Evolutionary conservation across 2,329 filamentous ascomycete genomes (phyloP).

Genomic region (Cytospora chrysosperma): DNA sequence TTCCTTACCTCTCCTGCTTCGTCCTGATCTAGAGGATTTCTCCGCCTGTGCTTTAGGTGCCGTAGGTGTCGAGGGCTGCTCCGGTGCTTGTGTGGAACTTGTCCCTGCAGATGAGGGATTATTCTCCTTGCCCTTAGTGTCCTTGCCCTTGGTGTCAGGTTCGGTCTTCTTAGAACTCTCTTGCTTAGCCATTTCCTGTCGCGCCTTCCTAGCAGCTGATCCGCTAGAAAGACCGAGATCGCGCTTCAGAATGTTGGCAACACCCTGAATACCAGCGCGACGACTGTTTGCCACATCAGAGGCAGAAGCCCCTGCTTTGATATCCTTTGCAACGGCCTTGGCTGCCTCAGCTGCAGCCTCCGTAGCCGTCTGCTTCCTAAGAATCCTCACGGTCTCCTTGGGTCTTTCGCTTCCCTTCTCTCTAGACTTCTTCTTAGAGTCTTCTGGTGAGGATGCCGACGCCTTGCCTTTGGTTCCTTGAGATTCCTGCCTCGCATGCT

Average conservation of each 20-base stretch:
- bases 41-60: conserved; percentile 31
- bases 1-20: conserved; percentile 28
- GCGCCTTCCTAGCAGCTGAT: conserved; percentile 59
- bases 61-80: conserved; percentile 28
- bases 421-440: conserved; percentile 53
- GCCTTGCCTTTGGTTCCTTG: conserved; percentile 49
- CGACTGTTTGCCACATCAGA: conserved; percentile 52
- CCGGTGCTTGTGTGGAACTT: conserved; percentile 19
- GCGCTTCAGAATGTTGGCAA: conserved; percentile 63
- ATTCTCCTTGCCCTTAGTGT: conserved; percentile 29
- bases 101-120: conserved; percentile 23
- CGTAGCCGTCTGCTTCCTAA: conserved; percentile 57
- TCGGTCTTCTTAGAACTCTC: conserved; percentile 43
- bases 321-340: conserved; percentile 42
- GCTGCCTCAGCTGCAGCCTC: conserved; percentile 50
- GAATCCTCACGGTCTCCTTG: conserved; percentile 62
- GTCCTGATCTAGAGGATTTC: conserved; percentile 23
- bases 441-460: conserved; percentile 38
- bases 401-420: conserved; percentile 51
- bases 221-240: conserved; percentile 65
- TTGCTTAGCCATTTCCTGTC: conserved; percentile 52
- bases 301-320: conserved; percentile 29
- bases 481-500: conserved; percentile 56
- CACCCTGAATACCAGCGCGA: conserved; percentile 60
- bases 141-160: conserved; percentile 44